Evolutionary conservation across 2,329 filamentous ascomycete genomes (phyloP).

Genomic region (Trichoderma endophyticum): DNA sequence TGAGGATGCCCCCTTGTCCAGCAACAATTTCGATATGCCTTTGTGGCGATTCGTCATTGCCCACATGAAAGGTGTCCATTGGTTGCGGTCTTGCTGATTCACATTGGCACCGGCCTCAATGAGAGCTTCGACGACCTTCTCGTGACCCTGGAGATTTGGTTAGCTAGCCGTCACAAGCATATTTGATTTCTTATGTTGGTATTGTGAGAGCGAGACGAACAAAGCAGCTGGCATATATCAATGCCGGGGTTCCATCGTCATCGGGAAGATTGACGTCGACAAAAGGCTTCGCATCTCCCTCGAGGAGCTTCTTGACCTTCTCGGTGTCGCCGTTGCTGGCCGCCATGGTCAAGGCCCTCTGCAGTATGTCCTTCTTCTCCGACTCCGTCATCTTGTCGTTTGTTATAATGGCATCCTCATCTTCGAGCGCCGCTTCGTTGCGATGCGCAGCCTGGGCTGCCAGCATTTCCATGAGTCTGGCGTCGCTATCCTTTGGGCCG

Average conservation of each 20-base stretch:
- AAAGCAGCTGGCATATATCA: constrained; percentile 98
- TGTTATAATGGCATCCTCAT: constrained; percentile 74
- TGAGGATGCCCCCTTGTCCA: constrained; percentile 92
- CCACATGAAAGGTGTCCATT: constrained; percentile 99
- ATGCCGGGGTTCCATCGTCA: constrained; percentile 90
- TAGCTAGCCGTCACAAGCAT: background rate
- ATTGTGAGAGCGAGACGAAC: constrained; percentile 46
- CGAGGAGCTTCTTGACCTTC: constrained; percentile 71
- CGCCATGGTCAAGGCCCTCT: constrained; percentile 89
- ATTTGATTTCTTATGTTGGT: background rate
- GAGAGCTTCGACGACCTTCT: constrained; percentile 78
- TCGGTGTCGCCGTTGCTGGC: constrained; percentile 92
- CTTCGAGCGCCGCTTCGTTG: constrained; percentile 66
- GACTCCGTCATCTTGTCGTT: constrained; percentile 69
- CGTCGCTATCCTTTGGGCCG: constrained; percentile 70
- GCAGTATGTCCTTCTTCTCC: constrained; percentile 77
- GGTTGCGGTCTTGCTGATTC: constrained; percentile 90
- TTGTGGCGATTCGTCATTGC: constrained; percentile 99
- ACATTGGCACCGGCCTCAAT: constrained; percentile 84
- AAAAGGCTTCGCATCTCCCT: constrained; percentile 68
- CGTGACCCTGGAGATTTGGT: constrained; percentile 65
- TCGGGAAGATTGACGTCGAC: constrained; percentile 86
- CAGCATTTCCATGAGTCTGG: constrained; percentile 90
- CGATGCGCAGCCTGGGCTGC: constrained; percentile 84
- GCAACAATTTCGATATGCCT: constrained; percentile 84